These are phyloP conservation scores for Colletotrichum tropicicola DNA, from an alignment of 2,329 filamentous ascomycete species.

Conservation along the genomic window DNA sequence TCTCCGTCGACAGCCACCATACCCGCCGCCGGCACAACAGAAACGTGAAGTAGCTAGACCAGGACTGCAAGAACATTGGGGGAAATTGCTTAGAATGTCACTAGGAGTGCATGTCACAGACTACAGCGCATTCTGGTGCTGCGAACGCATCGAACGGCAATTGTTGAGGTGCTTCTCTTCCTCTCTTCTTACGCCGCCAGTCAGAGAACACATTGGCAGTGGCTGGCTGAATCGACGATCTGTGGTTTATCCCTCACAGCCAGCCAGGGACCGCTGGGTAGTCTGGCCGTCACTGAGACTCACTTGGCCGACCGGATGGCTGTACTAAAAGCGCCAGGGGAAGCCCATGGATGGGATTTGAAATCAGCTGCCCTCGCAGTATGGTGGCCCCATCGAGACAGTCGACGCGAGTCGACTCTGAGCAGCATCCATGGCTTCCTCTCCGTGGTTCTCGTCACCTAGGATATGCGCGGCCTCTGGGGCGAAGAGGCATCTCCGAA, in stretches of 20 bases:
- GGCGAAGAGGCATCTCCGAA: neutral
- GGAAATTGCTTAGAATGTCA: too few species aligned
- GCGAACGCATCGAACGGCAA: neutral
- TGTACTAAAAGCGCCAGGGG: neutral
- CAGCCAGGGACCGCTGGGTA: too few species aligned
- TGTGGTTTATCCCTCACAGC: neutral
- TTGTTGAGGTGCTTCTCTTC: neutral
- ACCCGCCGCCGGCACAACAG: too few species aligned
- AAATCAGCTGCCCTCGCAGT: neutral
- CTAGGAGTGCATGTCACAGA: neutral
- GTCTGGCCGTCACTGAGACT: neutral
- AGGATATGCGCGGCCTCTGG: neutral
- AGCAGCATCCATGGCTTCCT: neutral
- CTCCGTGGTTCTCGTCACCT: neutral
- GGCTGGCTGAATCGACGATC: neutral
- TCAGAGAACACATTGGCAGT: neutral
- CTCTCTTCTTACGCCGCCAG: neutral
- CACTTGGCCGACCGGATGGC: neutral
- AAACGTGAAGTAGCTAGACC: too few species aligned
- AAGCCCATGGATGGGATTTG: neutral
- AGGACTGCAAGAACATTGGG: too few species aligned
- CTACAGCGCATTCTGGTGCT: neutral
- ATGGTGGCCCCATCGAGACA: neutral
- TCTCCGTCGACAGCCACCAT: too few species aligned
- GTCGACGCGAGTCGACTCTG: too few species aligned